A percentile compares a stretch with the other conserved stretches of the same genome.
These are phyloP conservation scores for Carex kokanica DNA, from an alignment of 176 grass and related monocot species.

Conservation along the genomic window DNA sequence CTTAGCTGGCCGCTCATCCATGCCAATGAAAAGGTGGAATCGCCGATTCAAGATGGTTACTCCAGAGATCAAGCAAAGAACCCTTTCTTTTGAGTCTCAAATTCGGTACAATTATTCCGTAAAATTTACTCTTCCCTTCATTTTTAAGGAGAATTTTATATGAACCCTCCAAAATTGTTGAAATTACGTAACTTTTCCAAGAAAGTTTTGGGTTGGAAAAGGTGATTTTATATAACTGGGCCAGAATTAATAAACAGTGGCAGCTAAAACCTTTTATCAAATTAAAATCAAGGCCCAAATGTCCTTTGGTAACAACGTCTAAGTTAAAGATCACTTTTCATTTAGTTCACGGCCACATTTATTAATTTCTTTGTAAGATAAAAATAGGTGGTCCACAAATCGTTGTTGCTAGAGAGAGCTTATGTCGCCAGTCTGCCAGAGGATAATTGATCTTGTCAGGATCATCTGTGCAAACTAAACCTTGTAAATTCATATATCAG, in stretches of 20 bases:
- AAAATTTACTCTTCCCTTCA: not conserved
- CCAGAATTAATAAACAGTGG: not conserved
- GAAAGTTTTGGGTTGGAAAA: not conserved
- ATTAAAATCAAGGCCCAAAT: not conserved
- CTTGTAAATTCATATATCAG: not conserved
- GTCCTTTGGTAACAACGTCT: not conserved
- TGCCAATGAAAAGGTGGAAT: conserved; percentile 11
- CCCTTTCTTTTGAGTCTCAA: not conserved
- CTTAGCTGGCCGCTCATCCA: conserved; percentile 21
- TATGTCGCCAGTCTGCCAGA: not conserved
- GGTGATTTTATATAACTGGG: not conserved
- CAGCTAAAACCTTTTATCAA: not conserved
- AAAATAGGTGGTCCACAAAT: not conserved
- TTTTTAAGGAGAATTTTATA: too few species aligned
- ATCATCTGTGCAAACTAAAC: not conserved
- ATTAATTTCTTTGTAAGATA: not conserved
- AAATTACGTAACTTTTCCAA: too few species aligned
- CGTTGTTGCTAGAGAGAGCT: not conserved
- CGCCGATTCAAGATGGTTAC: not conserved
- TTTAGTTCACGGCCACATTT: not conserved
- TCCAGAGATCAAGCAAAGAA: conserved; percentile 23
- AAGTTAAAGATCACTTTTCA: not conserved
- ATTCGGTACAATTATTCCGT: not conserved
- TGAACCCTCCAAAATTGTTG: too few species aligned
- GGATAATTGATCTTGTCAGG: not conserved